Evolutionary conservation across 2,329 filamentous ascomycete genomes (phyloP).

Genomic region (Aspergillus latus): DNA sequence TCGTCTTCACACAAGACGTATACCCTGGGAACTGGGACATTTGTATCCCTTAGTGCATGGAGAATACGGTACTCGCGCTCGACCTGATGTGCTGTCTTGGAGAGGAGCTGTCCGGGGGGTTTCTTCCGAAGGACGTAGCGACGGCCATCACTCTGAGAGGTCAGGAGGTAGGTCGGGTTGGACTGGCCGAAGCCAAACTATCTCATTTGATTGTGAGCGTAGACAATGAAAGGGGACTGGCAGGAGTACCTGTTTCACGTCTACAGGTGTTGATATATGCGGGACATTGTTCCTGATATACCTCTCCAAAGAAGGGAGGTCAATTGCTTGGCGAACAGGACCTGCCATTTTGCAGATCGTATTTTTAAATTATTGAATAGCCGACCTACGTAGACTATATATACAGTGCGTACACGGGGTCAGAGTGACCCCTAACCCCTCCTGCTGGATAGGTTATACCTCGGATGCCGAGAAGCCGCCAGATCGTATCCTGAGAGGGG

Average conservation of each 20-base stretch:
- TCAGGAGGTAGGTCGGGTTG: conserved; percentile 94
- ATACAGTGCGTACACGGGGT: background rate
- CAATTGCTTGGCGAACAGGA: conserved; percentile 73
- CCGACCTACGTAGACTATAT: background rate
- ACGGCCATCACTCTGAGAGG: conserved; percentile 62
- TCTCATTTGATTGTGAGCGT: background rate
- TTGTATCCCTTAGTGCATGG: conserved; percentile 72
- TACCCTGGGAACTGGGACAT: conserved; percentile 80
- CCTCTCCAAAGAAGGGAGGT: conserved; percentile 72
- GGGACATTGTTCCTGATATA: conserved; percentile 78
- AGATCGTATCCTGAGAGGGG: no score
- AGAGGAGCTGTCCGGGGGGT: conserved; percentile 85
- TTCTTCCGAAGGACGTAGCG: conserved; percentile 94
- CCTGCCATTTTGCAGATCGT: background rate
- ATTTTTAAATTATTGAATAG: background rate
- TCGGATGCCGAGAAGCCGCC: conserved; percentile 19
- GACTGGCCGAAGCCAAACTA: conserved; percentile 97
- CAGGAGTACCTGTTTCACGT: conserved; percentile 74
- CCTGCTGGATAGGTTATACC: background rate
- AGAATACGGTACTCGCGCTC: conserved; percentile 94
- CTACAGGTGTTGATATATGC: conserved; percentile 76
- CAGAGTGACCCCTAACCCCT: background rate
- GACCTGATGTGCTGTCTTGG: conserved; percentile 91
- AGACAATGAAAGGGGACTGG: background rate
- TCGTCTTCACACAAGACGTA: conserved; percentile 84